phyloP scores from a whole-genome alignment of 2,329 filamentous ascomycete species.

The Paraphaeosphaeria minitans region DNA sequence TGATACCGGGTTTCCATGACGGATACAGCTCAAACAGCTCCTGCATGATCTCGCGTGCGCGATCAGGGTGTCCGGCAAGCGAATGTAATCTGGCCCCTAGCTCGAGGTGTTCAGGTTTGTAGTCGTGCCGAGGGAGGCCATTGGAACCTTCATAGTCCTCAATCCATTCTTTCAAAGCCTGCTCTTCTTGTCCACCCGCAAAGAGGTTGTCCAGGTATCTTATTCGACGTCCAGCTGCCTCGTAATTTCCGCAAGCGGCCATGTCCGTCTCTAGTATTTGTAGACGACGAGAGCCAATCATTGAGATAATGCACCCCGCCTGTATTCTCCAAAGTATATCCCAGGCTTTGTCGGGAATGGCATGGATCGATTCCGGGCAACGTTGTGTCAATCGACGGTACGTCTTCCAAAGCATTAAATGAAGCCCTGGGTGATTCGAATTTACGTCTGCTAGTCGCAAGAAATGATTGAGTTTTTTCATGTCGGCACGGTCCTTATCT shows the following conservation, averaged over 20 bases:
- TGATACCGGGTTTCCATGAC: constrained; percentile 59
- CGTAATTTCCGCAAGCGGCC: constrained; percentile 17
- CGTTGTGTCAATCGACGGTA: constrained; percentile 32
- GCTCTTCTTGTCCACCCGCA: constrained; percentile 26
- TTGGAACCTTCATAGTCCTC: constrained; percentile 18
- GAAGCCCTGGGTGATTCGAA: constrained; percentile 3
- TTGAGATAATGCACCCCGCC: constrained; percentile 6
- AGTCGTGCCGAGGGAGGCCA: constrained; percentile 27
- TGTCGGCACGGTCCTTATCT: background rate
- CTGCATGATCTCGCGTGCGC: constrained; percentile 62
- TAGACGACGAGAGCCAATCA: constrained; percentile 7
- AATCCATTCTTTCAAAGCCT: constrained; percentile 43
- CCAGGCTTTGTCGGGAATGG: constrained; percentile 39
- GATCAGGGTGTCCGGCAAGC: constrained; percentile 61
- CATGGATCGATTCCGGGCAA: constrained; percentile 20
- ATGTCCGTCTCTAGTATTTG: constrained; percentile 38
- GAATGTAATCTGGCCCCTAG: constrained; percentile 70
- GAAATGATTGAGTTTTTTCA: background rate
- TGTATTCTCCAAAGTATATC: constrained; percentile 41
- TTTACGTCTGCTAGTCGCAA: constrained; percentile 9
- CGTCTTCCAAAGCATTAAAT: constrained; percentile 35
- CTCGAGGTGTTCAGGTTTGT: constrained; percentile 56
- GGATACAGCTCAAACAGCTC: constrained; percentile 57
- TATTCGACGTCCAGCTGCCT: constrained; percentile 27
- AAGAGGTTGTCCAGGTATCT: constrained; percentile 37